Evolutionary conservation across 2,329 filamentous ascomycete genomes (phyloP).

Genomic region (Talaromyces islandicus): DNA sequence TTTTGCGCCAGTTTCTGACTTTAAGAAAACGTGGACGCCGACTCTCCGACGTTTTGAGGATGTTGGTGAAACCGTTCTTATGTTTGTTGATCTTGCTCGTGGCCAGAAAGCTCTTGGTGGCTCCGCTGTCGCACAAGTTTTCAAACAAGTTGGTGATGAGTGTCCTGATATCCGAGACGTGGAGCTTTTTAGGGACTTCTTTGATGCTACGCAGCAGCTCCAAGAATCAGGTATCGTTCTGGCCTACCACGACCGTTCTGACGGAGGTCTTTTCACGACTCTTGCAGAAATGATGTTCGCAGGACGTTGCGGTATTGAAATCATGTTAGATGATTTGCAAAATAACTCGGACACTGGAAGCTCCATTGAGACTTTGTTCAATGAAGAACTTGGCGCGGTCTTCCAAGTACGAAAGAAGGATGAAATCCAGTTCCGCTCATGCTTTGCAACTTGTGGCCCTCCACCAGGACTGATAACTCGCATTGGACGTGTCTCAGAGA

Average conservation of each 20-base stretch:
- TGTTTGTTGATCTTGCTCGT: conserved; percentile 84
- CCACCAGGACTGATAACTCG: conserved; percentile 75
- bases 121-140: conserved; percentile 83
- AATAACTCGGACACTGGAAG: conserved; percentile 57
- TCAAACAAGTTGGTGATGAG: conserved; percentile 77
- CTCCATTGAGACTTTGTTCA: conserved; percentile 78
- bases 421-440: conserved; percentile 77
- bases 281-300: conserved; percentile 98
- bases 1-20: conserved; percentile 76
- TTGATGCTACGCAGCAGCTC: conserved; percentile 70
- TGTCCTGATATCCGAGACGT: conserved; percentile 80
- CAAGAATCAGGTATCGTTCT: conserved; percentile 68
- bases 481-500: conserved; percentile 68
- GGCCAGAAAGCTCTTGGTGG: conserved; percentile 80
- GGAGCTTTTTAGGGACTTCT: conserved; percentile 79
- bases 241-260: conserved; percentile 90
- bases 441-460: conserved; percentile 85
- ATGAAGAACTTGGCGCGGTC: conserved; percentile 90
- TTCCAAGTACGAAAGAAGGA: conserved; percentile 88
- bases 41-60: conserved; percentile 76
- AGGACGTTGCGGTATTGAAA: conserved; percentile 78
- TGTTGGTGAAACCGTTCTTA: conserved; percentile 78
- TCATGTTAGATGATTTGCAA: conserved; percentile 67
- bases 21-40: conserved; percentile 88
- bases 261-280: conserved; percentile 86